A percentile compares a stretch with the other conserved stretches of the same genome.
These are phyloP conservation scores for Ascoidea rubescens DNA, from an alignment of 805 yeast genomes.

Conservation along the genomic window DNA sequence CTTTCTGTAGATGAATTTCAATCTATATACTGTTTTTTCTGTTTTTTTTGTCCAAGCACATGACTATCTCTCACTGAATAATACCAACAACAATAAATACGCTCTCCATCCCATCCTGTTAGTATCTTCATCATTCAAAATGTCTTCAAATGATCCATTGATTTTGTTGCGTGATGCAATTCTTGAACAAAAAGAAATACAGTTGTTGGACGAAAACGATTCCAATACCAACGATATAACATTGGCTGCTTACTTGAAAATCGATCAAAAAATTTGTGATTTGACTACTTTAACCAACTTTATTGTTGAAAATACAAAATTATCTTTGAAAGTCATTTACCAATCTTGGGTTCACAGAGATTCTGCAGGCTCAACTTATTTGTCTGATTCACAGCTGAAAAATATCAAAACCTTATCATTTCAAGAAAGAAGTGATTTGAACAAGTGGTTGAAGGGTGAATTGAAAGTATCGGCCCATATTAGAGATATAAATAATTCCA, in stretches of 20 bases:
- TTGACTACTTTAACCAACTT: background rate
- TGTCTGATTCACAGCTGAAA: constrained; percentile 52
- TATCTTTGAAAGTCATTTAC: constrained; percentile 30
- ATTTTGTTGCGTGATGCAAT: constrained; percentile 18
- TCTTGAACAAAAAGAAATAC: constrained; percentile 13
- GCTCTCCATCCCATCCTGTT: no score
- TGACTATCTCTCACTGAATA: no score
- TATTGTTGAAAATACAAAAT: background rate
- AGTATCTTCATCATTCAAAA: no score
- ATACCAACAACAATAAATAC: no score
- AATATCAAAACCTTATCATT: constrained; percentile 64
- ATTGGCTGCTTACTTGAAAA: constrained; percentile 17
- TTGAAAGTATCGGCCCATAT: constrained; percentile 45
- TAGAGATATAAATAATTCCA: constrained; percentile 11
- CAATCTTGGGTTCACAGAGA: constrained; percentile 73
- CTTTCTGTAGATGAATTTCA: no score
- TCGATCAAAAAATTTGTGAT: background rate
- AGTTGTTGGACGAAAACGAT: constrained; percentile 12
- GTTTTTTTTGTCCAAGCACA: no score
- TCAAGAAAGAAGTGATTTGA: constrained; percentile 71
- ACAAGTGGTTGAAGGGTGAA: constrained; percentile 68
- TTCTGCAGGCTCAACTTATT: constrained; percentile 68
- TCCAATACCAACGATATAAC: constrained; percentile 22
- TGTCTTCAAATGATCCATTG: constrained; percentile 14
- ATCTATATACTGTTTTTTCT: no score